Conservation (phyloP, 352 stramenopile species). For the Peronospora destructor region DNA sequence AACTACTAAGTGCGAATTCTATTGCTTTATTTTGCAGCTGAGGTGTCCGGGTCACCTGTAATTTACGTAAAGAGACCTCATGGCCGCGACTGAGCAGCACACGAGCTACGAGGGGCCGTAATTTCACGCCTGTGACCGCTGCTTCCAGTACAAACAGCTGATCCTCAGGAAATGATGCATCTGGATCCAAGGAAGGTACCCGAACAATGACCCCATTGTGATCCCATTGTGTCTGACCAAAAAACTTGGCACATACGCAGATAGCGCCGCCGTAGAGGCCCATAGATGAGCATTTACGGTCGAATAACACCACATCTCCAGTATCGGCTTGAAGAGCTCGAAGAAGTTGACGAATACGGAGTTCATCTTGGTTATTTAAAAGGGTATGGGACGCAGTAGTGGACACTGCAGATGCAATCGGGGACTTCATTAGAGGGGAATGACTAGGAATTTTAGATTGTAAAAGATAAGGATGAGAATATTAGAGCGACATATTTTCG, state of each 20-base stretch:
- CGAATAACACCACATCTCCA: slow-evolving; percentile 76
- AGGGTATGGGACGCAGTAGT: background rate
- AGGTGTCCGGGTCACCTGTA: slow-evolving; percentile 56
- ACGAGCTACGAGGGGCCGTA: slow-evolving; percentile 72
- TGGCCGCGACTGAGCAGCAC: slow-evolving; percentile 61
- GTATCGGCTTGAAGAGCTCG: slow-evolving; percentile 53
- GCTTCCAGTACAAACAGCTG: slow-evolving; percentile 72
- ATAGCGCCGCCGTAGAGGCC: slow-evolving; percentile 70
- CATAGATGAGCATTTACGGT: slow-evolving; percentile 72
- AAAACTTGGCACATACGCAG: slow-evolving; percentile 75
- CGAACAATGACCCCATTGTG: slow-evolving; percentile 80
- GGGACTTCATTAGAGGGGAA: background rate
- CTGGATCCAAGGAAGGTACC: slow-evolving; percentile 22
- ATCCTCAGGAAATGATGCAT: slow-evolving; percentile 18
- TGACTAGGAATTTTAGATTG: too few species aligned
- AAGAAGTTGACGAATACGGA: slow-evolving; percentile 39
- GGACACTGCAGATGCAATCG: background rate
- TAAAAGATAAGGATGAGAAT: too few species aligned
- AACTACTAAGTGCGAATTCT: slow-evolving; percentile 50
- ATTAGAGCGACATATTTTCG: too few species aligned
- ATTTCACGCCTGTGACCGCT: slow-evolving; percentile 72
- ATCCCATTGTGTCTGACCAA: slow-evolving; percentile 77
- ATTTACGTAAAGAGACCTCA: slow-evolving; percentile 63
- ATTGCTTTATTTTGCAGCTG: slow-evolving; percentile 54
- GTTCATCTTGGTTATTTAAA: slow-evolving; percentile 3